Evolutionary conservation across 306 rosid genomes (phyloP), one percentile per base, ranked within the genome.

Genomic region (Sesbania bispinosa): DNA sequence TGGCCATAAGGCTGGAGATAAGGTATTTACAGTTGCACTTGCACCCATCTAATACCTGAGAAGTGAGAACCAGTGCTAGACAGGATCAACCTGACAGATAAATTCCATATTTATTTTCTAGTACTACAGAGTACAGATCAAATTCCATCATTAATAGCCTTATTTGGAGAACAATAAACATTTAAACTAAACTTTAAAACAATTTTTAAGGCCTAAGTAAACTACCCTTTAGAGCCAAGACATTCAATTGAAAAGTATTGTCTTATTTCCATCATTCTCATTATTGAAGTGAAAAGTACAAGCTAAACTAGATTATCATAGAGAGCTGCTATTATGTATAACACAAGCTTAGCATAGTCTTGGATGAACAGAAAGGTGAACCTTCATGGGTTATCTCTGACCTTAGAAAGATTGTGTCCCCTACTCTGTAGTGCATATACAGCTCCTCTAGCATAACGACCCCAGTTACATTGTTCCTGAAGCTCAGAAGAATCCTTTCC

Each of bases 391-490:
- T 59, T 62, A 62, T 67, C 35, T 36, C 79, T 72, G 41, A 90
- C 98, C 99, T 94, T 88, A 43, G 71, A 64, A 80, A 94, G 81
- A 32, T 41, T 27, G 53, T 83, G 82, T 65, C 88, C 86, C 69
- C 63, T 77, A 10, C 82, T 83, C 71, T 82, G 82, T 42, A 94
- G 67, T 69, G 97, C 97, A 83, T 83, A 89, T 43, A 86, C 61
- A 0, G 97, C 99, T 67, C 96, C 99, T 86, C 93, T 90, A 63
- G 95, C 96, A 87, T 90, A 94, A 76, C 89, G 83, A 71, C 97
- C 97, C 98, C 98, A 94, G 4, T 79, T 39, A 80, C 83, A 78
- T 82, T 93, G 89, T 65, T 86, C 96, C 26, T 71, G 43, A 62
- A 4, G 51, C 78, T 62, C 60, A 3, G 87, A 66, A 71, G 73